Conservation (phyloP, 75 land plant species). For the Pinus taeda region DNA sequence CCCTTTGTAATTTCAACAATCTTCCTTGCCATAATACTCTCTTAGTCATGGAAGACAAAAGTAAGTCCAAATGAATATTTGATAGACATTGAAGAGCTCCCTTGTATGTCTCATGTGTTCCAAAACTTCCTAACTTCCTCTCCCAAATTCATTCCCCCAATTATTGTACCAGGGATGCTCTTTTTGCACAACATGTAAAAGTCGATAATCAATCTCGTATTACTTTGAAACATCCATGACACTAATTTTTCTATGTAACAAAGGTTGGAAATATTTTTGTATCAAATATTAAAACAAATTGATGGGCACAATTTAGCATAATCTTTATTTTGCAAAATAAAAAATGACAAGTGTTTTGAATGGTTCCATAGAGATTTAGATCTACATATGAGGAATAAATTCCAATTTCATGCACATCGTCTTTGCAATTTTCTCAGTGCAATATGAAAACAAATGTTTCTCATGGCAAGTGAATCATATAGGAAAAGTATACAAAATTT, state of each 20-base stretch:
- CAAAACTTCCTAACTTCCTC: constrained; percentile 58
- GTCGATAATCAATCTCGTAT: constrained; percentile 62
- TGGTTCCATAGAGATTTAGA: no score
- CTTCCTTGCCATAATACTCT: no score
- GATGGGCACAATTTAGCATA: background rate
- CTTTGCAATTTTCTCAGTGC: no score
- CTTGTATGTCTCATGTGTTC: constrained; percentile 53
- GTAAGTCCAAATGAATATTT: constrained; percentile 32
- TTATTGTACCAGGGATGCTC: constrained; percentile 75
- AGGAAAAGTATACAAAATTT: no score
- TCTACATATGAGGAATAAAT: no score
- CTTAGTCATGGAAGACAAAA: background rate
- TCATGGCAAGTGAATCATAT: no score
- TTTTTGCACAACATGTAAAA: constrained; percentile 67
- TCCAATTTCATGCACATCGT: no score
- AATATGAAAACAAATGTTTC: no score
- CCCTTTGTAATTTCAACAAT: no score
- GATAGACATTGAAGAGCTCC: constrained; percentile 69
- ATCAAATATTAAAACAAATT: background rate
- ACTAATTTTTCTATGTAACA: constrained; percentile 61
- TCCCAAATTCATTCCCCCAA: constrained; percentile 76
- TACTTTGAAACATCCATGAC: constrained; percentile 95
- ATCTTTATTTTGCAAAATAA: background rate
- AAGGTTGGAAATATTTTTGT: background rate
- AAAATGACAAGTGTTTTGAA: background rate